Base-by-base conservation (phyloP, 805 yeast species). In the Ogataea trehalophila region DNA sequence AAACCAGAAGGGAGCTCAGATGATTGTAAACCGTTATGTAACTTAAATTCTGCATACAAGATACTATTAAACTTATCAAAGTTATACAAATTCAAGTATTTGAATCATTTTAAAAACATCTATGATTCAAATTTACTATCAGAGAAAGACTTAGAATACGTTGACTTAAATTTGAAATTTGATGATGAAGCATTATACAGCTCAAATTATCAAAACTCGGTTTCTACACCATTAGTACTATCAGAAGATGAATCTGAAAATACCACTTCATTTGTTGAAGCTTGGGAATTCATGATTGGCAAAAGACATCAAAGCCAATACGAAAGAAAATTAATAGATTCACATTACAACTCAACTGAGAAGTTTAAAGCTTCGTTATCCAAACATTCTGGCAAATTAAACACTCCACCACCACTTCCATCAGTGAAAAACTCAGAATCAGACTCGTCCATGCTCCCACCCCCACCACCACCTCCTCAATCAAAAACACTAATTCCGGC, bases 231-330 rank as follows among this genome's bases (percentile, higher is more conserved):
- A 26, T 17, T 17, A 23, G 14, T 16, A 6, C 33, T 17, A 5
- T 15, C 39, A 9, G 38, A 33, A 13, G 8, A 6, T 2, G n/a
- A 13, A 15, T 7, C 20, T 14, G 17, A 42, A 13, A 33, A 18
- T 23, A n/a, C 34, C 15, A 23, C 33, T 14, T 46, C 41, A 4
- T 11, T 44, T 3, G 41, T 45, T 15, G 33, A 31, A 8, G 70
- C 79, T 0, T 79, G 84, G 84, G 62, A 69, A 5, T 66, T 77
- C 22, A 51, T 79, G 4, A 53, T 79, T 3, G 60, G 59, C 20
- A 75, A 77, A 52, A 72, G 75, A 51, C 68, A 70, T 45, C 79
- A 76, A 55, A 73, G 80, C 42, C 79, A 75, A 53, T 77, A 75
- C 53, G 81, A 79, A 50, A 55, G 81, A 38, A 54, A 67, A 15